Percentiles rank a stretch among this genome's conserved stretches.
phyloP scores from a whole-genome alignment of 305 asterid species.

The Andrographis paniculata region DNA sequence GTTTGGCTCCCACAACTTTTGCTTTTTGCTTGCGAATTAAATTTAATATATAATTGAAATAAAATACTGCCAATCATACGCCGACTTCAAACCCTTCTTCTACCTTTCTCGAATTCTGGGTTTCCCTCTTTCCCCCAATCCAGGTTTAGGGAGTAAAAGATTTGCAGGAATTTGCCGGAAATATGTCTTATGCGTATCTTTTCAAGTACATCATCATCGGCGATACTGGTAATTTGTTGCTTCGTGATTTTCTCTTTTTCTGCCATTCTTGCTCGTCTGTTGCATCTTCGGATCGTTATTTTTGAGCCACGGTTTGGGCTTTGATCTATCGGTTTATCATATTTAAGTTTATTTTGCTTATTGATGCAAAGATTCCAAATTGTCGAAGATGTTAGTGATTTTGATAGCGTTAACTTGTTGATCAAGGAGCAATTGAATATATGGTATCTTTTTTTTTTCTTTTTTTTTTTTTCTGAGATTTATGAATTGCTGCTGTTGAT shows the following conservation, averaged over 20 bases:
- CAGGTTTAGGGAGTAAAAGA: not conserved
- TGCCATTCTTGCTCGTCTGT: conserved; percentile 1
- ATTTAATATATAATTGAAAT: too few relatives aligned
- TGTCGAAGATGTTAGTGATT: too few relatives aligned
- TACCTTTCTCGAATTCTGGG: conserved; percentile 9
- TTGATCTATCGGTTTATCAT: not conserved
- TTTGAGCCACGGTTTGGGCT: not conserved
- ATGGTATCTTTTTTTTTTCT: too few relatives aligned
- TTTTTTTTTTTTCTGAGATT: too few relatives aligned
- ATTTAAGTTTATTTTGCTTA: too few relatives aligned
- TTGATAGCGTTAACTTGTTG: too few relatives aligned
- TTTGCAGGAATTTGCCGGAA: not conserved
- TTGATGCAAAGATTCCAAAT: too few relatives aligned
- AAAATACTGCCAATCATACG: not conserved
- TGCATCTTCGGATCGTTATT: not conserved
- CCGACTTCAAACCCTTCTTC: not conserved
- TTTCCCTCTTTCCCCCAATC: not conserved
- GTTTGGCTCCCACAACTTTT: not conserved
- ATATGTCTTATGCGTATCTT: conserved; percentile 43
- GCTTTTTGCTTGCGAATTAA: too few relatives aligned
- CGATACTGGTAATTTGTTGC: conserved; percentile 33
- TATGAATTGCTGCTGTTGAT: too few relatives aligned
- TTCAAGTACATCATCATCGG: conserved; percentile 52
- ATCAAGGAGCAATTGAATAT: too few relatives aligned
- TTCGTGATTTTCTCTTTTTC: not conserved